phyloP scores from a whole-genome alignment of 495 filamentous ascomycete species.

The Tuber umbilicatum region DNA sequence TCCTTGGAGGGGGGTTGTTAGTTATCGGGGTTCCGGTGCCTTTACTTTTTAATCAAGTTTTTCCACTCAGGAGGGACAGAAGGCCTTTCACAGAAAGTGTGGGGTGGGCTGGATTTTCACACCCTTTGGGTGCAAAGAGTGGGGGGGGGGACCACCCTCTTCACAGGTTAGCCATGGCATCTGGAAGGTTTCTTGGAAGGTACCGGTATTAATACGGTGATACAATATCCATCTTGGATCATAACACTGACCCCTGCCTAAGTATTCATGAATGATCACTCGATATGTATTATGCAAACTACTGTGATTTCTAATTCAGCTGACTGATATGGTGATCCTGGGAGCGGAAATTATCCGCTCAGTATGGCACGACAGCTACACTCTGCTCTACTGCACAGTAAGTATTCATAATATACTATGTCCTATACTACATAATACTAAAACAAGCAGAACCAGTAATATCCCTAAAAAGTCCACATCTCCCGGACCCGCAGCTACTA shows the following conservation, averaged over 20 bases:
- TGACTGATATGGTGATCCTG: neutral
- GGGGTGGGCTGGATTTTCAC: neutral
- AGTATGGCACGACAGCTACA: neutral
- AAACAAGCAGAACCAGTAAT: neutral
- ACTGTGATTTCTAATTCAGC: neutral
- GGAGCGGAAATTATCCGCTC: neutral
- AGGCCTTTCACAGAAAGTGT: neutral
- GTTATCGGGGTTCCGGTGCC: neutral
- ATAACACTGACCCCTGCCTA: neutral
- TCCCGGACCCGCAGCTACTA: neutral
- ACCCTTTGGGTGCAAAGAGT: neutral
- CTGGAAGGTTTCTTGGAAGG: neutral
- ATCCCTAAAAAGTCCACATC: neutral
- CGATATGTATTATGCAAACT: neutral
- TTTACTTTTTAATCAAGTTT: neutral
- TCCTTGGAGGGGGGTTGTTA: neutral
- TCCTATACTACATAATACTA: neutral
- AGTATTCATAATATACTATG: neutral
- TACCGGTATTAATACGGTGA: neutral
- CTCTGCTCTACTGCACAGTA: neutral
- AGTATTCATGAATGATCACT: neutral
- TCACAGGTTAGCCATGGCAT: neutral
- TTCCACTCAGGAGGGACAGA: neutral
- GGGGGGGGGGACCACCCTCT: neutral
- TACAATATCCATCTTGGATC: neutral